A percentile compares a stretch with the other conserved stretches of the same genome.
These are phyloP conservation scores for Chrysosporium keratinophilum DNA, from an alignment of 2,329 filamentous ascomycete species.

Conservation along the genomic window DNA sequence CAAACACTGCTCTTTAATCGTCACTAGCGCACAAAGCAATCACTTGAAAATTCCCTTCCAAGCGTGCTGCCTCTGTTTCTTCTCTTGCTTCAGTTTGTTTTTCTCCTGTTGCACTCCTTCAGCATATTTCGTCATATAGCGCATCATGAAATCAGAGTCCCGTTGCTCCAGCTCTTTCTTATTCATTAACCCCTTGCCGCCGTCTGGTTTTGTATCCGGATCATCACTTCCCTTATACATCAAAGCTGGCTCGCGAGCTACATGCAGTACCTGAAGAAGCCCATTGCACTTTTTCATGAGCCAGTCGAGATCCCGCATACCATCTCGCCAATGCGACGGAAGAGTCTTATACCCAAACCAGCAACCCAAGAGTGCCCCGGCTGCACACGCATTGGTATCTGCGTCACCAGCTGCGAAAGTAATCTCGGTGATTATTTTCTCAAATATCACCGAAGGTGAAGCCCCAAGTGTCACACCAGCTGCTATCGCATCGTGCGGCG, in stretches of 20 bases:
- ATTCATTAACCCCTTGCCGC: conserved; percentile 15
- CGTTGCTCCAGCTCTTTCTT: conserved; percentile 12
- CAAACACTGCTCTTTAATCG: too few species aligned
- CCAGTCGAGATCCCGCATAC: conserved; percentile 27
- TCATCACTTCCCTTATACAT: conserved; percentile 13
- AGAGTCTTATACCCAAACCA: conserved; percentile 40
- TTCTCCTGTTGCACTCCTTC: conserved; percentile 13
- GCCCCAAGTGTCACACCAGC: conserved; percentile 14
- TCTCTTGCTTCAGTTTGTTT: background rate
- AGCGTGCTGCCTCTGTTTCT: conserved; percentile 7
- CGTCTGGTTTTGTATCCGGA: conserved; percentile 14
- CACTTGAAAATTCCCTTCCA: conserved; percentile 10
- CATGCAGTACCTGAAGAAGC: conserved; percentile 9
- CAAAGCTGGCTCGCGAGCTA: background rate
- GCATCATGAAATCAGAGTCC: conserved; percentile 14
- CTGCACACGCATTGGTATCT: conserved; percentile 46
- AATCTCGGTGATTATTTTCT: conserved; percentile 40
- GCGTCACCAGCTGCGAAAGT: conserved; percentile 46
- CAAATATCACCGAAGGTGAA: conserved; percentile 28
- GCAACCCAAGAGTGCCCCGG: conserved; percentile 42
- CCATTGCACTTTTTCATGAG: conserved; percentile 14
- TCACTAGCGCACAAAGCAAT: background rate
- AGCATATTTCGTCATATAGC: conserved; percentile 11
- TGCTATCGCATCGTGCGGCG: conserved; percentile 13
- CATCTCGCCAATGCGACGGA: conserved; percentile 42